Evolutionary conservation across 352 stramenopile genomes (phyloP), one percentile per base, ranked within the genome.

Genomic region (Pythium phragmitis): DNA sequence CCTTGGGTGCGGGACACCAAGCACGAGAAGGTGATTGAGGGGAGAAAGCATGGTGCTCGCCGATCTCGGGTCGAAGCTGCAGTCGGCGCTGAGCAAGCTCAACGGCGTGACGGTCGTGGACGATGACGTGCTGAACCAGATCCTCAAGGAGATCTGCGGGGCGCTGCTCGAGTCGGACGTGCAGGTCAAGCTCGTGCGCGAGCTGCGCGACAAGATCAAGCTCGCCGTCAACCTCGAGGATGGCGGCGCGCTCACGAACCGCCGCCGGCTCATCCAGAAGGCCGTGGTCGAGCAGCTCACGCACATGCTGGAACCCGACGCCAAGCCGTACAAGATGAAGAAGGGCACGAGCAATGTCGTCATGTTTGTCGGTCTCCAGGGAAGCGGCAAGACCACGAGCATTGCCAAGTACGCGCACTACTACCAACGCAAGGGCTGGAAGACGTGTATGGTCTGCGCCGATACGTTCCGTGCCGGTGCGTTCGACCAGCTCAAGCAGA

Each of bases 401-500:
- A 99, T 99, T 74, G 97, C 96, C 66, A 99, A 99, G 78, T 99
- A 98, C 72, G 98, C 97, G 36, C 92, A 99, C 76, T 98, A 99
- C 65, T 99, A 99, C 75, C 92, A 98, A 72, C 82, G 92, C 54
- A 98, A 98, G 56, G 96, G 92, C 16, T 99, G 92, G 94, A 99
- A 99, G 80, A 98, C 93, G 39, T 97, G 89, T 68, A 99, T 99
- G 97, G 97, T 99, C 5, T 99, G 98, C 76, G 97, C 96, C 16
- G 98, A 99, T 87, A 99, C 97, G 33, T 99, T 99, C 77, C 89
- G 96, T 43, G 98, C 98, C 7, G 98, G 98, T 60, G 98, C 97
- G 3, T 99, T 99, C 69, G 98, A 99, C 80, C 98, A 99, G 74
- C 80, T 99, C 19, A 99, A 99, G 78, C 98, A 99, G 80, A 99